phyloP scores from a whole-genome alignment of 768 basidiomycete species.

The Boletus rubropictus region DNA sequence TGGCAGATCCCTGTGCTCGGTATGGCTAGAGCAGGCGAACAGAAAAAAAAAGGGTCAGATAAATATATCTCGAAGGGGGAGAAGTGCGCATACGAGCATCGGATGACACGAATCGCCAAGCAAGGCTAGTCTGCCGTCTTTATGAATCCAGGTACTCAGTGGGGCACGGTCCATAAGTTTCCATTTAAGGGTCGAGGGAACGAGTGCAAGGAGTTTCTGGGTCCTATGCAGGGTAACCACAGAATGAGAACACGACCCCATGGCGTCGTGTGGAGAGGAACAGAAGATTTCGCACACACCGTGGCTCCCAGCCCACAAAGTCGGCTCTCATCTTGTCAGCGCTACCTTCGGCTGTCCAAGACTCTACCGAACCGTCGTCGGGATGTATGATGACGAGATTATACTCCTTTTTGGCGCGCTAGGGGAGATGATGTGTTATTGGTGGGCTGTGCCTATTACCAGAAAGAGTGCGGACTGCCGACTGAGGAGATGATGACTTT shows the following conservation, averaged over 20 bases:
- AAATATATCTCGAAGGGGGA: not conserved
- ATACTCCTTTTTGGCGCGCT: slow-evolving; percentile 37
- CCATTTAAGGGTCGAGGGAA: slow-evolving; percentile 43
- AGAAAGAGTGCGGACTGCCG: no score
- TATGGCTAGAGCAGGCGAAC: slow-evolving; percentile 36
- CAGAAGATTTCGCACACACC: slow-evolving; percentile 27
- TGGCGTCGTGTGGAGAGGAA: not conserved
- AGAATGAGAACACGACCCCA: slow-evolving; percentile 2
- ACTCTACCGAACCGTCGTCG: slow-evolving; percentile 36
- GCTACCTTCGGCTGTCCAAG: slow-evolving; percentile 40
- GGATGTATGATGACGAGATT: slow-evolving; percentile 44
- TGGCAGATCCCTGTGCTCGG: slow-evolving; percentile 50
- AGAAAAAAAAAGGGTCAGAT: not conserved
- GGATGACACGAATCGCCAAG: slow-evolving; percentile 56
- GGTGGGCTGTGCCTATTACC: not conserved
- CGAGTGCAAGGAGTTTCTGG: slow-evolving; percentile 40
- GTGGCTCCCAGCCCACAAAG: slow-evolving; percentile 45
- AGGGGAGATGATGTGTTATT: not conserved
- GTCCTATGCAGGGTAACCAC: slow-evolving; percentile 26
- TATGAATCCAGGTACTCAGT: slow-evolving; percentile 45
- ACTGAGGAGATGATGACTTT: no score
- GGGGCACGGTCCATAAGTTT: slow-evolving; percentile 46
- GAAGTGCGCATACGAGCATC: slow-evolving; percentile 35
- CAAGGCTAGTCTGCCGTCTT: slow-evolving; percentile 37
- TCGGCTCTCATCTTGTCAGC: slow-evolving; percentile 43